Percentiles rank a stretch among this genome's conserved stretches.
phyloP scores from a whole-genome alignment of 1,139 yeast genomes.

The Komagataea norvegica region DNA sequence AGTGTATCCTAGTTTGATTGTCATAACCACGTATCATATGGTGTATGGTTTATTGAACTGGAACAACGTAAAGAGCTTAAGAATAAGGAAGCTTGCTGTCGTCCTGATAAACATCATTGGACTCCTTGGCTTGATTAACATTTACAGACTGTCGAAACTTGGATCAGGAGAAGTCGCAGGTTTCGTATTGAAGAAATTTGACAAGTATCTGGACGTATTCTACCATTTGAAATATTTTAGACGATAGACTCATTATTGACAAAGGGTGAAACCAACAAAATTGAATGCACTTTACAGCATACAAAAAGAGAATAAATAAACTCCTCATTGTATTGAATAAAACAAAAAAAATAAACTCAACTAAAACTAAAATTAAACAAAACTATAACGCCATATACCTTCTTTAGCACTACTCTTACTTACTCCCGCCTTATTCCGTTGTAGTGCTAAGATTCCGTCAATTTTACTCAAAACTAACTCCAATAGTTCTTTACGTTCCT shows the following conservation, averaged over 20 bases:
- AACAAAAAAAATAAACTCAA: neutral
- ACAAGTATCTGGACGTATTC: conserved; percentile 16
- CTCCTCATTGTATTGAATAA: no score
- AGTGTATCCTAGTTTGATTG: conserved; percentile 28
- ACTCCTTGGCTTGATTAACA: conserved; percentile 17
- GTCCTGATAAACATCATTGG: conserved; percentile 19
- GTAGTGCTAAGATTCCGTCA: conserved; percentile 80
- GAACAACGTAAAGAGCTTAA: conserved; percentile 23
- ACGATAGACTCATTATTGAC: neutral
- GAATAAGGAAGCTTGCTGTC: conserved; percentile 20
- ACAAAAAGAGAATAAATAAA: no score
- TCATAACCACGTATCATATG: conserved; percentile 36
- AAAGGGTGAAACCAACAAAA: conserved; percentile 1
- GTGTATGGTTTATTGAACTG: conserved; percentile 38
- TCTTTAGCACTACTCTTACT: neutral
- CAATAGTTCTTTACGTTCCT: conserved; percentile 83
- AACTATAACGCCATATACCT: conserved; percentile 11
- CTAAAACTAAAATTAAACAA: neutral
- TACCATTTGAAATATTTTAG: conserved; percentile 9
- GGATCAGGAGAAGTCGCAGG: conserved; percentile 7
- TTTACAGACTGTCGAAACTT: conserved; percentile 10
- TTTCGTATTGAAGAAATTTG: conserved; percentile 20
- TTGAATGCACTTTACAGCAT: no score
- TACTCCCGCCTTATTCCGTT: conserved; percentile 36
- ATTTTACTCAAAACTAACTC: conserved; percentile 81